phyloP scores from a whole-genome alignment of 352 stramenopile genomes.

The Phytopythium ostracodes region DNA sequence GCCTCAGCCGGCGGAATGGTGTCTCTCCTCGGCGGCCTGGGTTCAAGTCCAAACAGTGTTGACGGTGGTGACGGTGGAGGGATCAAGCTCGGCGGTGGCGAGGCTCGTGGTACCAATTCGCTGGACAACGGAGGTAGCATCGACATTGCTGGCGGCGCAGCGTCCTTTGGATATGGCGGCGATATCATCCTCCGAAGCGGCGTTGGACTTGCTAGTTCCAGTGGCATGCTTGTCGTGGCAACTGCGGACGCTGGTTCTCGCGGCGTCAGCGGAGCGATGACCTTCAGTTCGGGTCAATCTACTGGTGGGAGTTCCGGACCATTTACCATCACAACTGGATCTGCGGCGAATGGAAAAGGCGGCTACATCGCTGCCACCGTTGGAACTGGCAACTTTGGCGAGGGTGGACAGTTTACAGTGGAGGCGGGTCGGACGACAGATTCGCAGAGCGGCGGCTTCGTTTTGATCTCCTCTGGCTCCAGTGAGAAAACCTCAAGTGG shows the following conservation, averaged over 20 bases:
- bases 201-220: constrained; percentile 44
- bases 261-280: constrained; percentile 47
- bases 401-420: constrained; percentile 77
- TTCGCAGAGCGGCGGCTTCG: constrained; percentile 55
- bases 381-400: constrained; percentile 69
- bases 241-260: constrained; percentile 42
- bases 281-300: constrained; percentile 31
- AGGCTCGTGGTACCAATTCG: constrained; percentile 81
- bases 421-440: constrained; percentile 68
- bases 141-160: constrained; percentile 63
- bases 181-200: constrained; percentile 45
- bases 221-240: constrained; percentile 40
- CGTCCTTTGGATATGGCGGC: constrained; percentile 61
- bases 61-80: constrained; percentile 91
- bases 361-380: constrained; percentile 50
- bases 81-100: constrained; percentile 78
- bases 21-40: constrained; percentile 37
- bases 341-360: constrained; percentile 40
- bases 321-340: constrained; percentile 48
- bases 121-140: constrained; percentile 89
- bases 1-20: constrained; percentile 51
- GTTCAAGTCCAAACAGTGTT: constrained; percentile 66
- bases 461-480: constrained; percentile 53
- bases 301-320: constrained; percentile 54
- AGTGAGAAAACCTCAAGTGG: constrained; percentile 63